Conservation (phyloP, 352 stramenopile species). For the Globisporangium megalacanthum region DNA sequence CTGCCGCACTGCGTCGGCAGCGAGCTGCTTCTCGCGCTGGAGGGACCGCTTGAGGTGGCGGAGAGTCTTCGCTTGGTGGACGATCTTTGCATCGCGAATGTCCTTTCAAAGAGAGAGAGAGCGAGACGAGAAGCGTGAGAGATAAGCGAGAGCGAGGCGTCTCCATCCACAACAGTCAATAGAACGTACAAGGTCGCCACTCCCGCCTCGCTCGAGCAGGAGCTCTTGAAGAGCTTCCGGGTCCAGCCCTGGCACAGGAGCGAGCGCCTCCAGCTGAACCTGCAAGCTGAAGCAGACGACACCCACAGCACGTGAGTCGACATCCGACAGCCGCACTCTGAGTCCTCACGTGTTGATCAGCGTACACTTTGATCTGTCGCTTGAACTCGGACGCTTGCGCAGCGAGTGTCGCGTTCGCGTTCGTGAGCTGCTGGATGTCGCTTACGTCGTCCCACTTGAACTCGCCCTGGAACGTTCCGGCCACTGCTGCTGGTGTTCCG, state of each 20-base stretch:
- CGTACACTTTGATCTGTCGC: constrained; percentile 53
- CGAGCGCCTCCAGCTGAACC: constrained; percentile 61
- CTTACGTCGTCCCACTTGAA: constrained; percentile 44
- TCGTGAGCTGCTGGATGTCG: constrained; percentile 64
- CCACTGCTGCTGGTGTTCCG: not conserved
- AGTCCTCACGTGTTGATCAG: not conserved
- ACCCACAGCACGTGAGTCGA: not conserved
- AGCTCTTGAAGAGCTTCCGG: constrained; percentile 47
- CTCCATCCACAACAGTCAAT: not conserved
- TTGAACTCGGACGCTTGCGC: constrained; percentile 43
- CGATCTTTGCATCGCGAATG: constrained; percentile 70
- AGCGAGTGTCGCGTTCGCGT: constrained; percentile 39
- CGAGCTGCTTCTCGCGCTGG: constrained; percentile 55
- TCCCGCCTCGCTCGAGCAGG: constrained; percentile 49
- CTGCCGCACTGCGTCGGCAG: constrained; percentile 30
- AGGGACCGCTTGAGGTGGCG: constrained; percentile 48
- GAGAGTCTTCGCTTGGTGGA: constrained; percentile 69
- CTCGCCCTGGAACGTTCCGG: constrained; percentile 14
- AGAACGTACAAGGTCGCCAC: constrained; percentile 40
- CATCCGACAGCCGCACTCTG: not conserved
- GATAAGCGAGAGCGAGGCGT: not conserved
- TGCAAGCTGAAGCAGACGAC: constrained; percentile 30
- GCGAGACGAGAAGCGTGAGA: not conserved
- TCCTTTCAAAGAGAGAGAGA: constrained; percentile 28
- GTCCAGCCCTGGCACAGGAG: constrained; percentile 58